phyloP scores from a whole-genome alignment of 83 land plant species.

The Thuja plicata region DNA sequence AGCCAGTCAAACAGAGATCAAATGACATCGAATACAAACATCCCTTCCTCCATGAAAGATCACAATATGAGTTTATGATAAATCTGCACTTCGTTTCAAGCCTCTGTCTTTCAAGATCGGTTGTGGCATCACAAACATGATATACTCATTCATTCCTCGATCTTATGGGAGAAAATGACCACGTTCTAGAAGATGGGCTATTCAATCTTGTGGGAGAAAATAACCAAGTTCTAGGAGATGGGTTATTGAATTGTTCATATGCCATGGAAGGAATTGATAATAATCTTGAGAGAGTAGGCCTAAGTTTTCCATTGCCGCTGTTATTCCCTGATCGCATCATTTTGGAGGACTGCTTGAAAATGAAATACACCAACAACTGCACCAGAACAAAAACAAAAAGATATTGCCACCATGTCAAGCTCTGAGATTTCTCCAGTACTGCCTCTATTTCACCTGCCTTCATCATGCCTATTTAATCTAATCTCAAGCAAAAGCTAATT shows the following conservation, averaged over 20 bases:
- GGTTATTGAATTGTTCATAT: neutral
- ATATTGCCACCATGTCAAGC: slow-evolving; percentile 10
- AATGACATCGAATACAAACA: too few relatives aligned
- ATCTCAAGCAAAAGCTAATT: too few relatives aligned
- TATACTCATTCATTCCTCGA: neutral
- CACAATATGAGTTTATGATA: neutral
- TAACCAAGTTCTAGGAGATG: neutral
- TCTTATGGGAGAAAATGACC: neutral
- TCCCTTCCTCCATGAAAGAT: neutral
- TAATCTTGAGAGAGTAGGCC: neutral
- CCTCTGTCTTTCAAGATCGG: neutral
- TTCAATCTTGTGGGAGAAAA: too few relatives aligned
- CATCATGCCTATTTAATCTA: neutral
- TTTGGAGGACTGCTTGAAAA: slow-evolving; percentile 12
- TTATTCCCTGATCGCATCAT: neutral
- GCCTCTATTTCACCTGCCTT: neutral
- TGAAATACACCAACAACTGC: neutral
- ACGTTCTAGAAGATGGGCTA: neutral
- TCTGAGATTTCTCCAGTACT: neutral
- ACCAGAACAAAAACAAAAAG: neutral
- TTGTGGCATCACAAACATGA: neutral
- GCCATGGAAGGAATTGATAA: neutral
- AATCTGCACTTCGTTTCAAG: neutral
- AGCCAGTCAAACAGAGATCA: too few relatives aligned
- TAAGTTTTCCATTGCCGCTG: neutral